Evolutionary conservation across 2,329 filamentous ascomycete genomes (phyloP).

Genomic region (Juglanconis juglandina): DNA sequence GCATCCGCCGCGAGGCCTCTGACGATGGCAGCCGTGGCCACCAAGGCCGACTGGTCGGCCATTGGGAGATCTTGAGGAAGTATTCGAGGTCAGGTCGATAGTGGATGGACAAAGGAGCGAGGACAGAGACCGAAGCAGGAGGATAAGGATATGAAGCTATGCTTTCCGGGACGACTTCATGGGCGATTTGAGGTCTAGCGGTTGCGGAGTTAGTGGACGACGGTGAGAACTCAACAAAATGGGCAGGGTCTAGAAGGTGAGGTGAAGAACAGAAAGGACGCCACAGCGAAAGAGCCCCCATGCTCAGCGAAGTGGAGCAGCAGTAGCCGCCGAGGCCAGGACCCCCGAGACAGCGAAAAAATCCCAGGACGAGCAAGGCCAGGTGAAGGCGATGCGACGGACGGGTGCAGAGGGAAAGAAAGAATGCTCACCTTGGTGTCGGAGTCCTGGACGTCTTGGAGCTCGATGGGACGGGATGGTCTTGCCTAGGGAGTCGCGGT

Average conservation of each 20-base stretch:
- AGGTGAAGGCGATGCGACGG: background rate
- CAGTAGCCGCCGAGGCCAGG: background rate
- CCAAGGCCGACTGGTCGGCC: constrained; percentile 54
- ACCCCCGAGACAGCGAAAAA: background rate
- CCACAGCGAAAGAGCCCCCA: constrained; percentile 8
- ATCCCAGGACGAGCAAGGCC: background rate
- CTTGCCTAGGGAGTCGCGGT: background rate
- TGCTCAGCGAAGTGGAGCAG: constrained; percentile 10
- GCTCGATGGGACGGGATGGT: constrained; percentile 4
- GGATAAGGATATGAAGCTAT: constrained; percentile 3
- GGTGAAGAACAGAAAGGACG: constrained; percentile 10
- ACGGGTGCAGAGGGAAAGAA: background rate
- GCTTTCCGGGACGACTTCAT: constrained; percentile 14
- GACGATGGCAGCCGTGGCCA: constrained; percentile 52
- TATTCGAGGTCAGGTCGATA: constrained; percentile 8
- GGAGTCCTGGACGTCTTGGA: background rate
- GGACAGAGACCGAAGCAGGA: constrained; percentile 6
- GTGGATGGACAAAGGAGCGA: constrained; percentile 3
- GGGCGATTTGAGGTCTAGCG: constrained; percentile 2
- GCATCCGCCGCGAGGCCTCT: constrained; percentile 47
- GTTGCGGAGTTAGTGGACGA: constrained; percentile 11
- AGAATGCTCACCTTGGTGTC: constrained; percentile 8
- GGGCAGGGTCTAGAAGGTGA: constrained; percentile 4
- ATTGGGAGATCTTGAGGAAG: constrained; percentile 28
- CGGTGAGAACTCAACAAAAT: constrained; percentile 8